Conservation (phyloP, 2,329 filamentous ascomycete genomes). For the Diplodia sapinea region DNA sequence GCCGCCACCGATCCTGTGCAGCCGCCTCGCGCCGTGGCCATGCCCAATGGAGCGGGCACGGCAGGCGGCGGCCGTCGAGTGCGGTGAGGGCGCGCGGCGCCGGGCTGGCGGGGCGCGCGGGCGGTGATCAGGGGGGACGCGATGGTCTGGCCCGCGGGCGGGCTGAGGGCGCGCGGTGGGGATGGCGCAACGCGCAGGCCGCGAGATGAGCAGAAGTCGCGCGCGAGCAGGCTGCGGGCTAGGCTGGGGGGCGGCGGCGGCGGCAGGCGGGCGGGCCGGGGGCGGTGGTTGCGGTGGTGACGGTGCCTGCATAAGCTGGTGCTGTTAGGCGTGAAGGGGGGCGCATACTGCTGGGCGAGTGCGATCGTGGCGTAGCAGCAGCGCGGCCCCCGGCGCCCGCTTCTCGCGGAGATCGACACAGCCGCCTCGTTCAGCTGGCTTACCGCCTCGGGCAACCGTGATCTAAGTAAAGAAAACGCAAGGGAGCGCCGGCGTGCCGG, state of each 20-base stretch:
- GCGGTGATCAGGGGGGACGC: constrained; percentile 24
- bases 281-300: constrained; percentile 16
- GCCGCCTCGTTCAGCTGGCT: constrained; percentile 29
- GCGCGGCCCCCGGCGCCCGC: constrained; percentile 15
- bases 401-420: constrained; percentile 28
- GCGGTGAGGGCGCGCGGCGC: constrained; percentile 25
- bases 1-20: constrained; percentile 28
- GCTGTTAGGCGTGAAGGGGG: constrained; percentile 25
- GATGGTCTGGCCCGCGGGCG: constrained; percentile 14
- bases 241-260: background rate
- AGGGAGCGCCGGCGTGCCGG: constrained; percentile 28
- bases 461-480: constrained; percentile 31
- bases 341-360: constrained; percentile 16
- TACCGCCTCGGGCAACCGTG: constrained; percentile 26
- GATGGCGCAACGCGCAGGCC: constrained; percentile 27
- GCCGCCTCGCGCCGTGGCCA: constrained; percentile 30
- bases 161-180: constrained; percentile 20
- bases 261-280: constrained; percentile 19
- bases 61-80: constrained; percentile 28
- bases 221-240: background rate
- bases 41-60: constrained; percentile 29
- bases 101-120: background rate
- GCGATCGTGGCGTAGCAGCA: constrained; percentile 30
- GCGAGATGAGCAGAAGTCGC: constrained; percentile 23
- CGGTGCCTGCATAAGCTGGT: constrained; percentile 25